These are phyloP conservation scores for Atkinsonella texensis DNA, from an alignment of 2,329 filamentous ascomycete genomes.

Conservation along the genomic window DNA sequence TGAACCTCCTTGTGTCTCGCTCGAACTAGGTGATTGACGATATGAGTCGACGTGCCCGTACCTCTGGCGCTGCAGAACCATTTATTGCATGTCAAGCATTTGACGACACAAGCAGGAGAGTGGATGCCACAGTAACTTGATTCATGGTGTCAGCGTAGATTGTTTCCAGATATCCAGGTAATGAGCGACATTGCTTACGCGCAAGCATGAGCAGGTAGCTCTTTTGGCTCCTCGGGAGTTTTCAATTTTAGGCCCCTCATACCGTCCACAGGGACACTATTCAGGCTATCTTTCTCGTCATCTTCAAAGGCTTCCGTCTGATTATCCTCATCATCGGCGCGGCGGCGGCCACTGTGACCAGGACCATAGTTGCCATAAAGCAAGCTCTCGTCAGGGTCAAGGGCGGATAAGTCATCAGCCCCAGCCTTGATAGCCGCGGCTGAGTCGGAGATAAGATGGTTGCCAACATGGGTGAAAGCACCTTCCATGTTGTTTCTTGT, in stretches of 20 bases:
- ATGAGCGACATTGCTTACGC: conserved; percentile 46
- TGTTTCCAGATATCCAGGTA: neutral
- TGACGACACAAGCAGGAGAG: conserved; percentile 88
- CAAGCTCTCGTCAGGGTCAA: conserved; percentile 69
- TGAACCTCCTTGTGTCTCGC: conserved; percentile 98
- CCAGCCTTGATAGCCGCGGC: conserved; percentile 79
- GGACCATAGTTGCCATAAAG: conserved; percentile 60
- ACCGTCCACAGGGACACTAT: conserved; percentile 70
- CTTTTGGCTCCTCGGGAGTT: conserved; percentile 65
- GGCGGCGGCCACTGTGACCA: conserved; percentile 45
- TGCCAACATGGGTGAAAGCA: conserved; percentile 78
- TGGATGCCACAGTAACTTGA: conserved; percentile 90
- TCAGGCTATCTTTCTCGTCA: conserved; percentile 64
- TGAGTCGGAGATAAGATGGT: conserved; percentile 74
- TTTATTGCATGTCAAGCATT: conserved; percentile 89
- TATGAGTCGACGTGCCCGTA: conserved; percentile 93
- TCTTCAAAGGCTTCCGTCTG: conserved; percentile 74
- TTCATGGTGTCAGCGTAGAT: neutral
- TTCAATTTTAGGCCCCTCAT: conserved; percentile 51
- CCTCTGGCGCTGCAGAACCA: conserved; percentile 98
- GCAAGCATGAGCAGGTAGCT: conserved; percentile 90
- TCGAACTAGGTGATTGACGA: conserved; percentile 94
- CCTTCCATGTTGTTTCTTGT: conserved; percentile 54
- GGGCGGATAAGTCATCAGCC: conserved; percentile 59
- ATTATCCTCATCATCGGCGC: conserved; percentile 81